Conservation (phyloP, 371 early-diverging fungal species). For the Rhizomucor miehei region DNA sequence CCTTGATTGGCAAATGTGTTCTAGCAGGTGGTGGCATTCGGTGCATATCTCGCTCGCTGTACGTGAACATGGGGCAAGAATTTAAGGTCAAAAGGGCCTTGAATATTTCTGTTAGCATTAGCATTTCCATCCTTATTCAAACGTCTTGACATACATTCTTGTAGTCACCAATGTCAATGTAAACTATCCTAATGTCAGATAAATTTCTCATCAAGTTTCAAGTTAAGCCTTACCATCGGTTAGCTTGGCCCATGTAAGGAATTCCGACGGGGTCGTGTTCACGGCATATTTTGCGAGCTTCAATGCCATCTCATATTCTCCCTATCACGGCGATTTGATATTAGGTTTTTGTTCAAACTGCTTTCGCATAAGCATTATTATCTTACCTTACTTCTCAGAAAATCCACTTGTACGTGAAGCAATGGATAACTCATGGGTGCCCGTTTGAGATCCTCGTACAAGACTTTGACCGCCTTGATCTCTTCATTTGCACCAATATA, state of each 20-base stretch:
- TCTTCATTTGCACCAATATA: conserved; percentile 85
- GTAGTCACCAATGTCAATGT: conserved; percentile 83
- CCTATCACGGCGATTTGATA: conserved; percentile 23
- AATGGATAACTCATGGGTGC: conserved; percentile 81
- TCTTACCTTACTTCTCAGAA: conserved; percentile 71
- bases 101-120: background rate
- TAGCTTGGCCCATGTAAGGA: conserved; percentile 91
- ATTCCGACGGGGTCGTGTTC: conserved; percentile 92
- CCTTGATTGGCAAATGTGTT: conserved; percentile 75
- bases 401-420: conserved; percentile 86
- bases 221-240: conserved; percentile 56
- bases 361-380: background rate
- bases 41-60: conserved; percentile 85
- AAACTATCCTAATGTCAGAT: conserved; percentile 37
- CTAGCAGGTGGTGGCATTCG: conserved; percentile 88
- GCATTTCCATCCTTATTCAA: background rate
- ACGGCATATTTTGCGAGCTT: conserved; percentile 89
- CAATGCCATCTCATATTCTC: conserved; percentile 73
- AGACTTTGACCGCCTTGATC: conserved; percentile 80
- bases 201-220: background rate
- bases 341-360: background rate
- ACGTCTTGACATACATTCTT: conserved; percentile 60
- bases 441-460: conserved; percentile 78
- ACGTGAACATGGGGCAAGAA: conserved; percentile 97
- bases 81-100: conserved; percentile 91